A percentile compares a stretch with the other conserved stretches of the same genome.
Evolutionary conservation across 306 rosid species (phyloP).

Genomic region (Trifolium repens): DNA sequence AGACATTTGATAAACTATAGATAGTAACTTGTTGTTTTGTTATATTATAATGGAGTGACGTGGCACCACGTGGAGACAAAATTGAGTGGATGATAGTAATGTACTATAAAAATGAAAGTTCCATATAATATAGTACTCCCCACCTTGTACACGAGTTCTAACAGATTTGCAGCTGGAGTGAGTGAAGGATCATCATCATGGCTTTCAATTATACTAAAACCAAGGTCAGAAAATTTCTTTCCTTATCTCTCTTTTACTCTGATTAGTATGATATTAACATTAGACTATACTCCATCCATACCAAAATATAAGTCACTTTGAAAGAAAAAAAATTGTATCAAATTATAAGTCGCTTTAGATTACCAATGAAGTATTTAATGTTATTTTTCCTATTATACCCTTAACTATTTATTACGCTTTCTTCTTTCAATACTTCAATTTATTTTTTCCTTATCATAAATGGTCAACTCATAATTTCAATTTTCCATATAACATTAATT

Average conservation of each 20-base stretch:
- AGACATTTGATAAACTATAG: no score
- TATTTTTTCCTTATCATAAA: no score
- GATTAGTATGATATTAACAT: background rate
- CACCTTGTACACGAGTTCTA: background rate
- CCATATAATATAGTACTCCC: background rate
- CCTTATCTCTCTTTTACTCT: background rate
- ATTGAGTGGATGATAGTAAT: background rate
- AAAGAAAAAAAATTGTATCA: no score
- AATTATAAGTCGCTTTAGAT: no score
- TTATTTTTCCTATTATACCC: no score
- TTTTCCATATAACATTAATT: no score
- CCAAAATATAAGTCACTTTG: no score
- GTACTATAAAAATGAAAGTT: constrained; percentile 33
- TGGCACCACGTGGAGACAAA: constrained; percentile 39
- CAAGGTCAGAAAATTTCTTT: background rate
- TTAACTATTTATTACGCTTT: no score
- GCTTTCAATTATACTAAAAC: background rate
- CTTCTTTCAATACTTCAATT: no score
- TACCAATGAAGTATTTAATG: no score
- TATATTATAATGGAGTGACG: background rate
- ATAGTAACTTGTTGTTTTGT: background rate
- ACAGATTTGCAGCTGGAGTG: background rate
- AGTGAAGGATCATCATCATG: background rate
- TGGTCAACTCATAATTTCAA: no score
- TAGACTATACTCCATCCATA: no score